A percentile compares a stretch with the other conserved stretches of the same genome.
Conservation (phyloP, 768 basidiomycete genomes). For the Mycena haematopus region DNA sequence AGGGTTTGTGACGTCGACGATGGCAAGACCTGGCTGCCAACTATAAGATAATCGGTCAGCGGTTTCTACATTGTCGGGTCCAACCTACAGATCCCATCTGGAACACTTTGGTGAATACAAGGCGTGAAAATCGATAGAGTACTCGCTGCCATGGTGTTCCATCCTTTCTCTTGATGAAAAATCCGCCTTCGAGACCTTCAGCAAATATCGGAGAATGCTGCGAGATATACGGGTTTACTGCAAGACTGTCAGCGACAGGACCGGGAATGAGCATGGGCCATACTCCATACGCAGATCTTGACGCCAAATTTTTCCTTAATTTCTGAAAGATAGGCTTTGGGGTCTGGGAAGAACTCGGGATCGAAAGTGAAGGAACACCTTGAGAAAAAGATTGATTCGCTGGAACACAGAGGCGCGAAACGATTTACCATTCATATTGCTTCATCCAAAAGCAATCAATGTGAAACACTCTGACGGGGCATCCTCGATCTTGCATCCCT, state of each 20-base stretch:
- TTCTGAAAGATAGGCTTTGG: constrained; percentile 64
- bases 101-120: constrained; percentile 2
- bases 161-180: constrained; percentile 72
- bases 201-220: constrained; percentile 72
- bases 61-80: neutral
- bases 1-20: constrained; percentile 68
- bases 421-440: constrained; percentile 64
- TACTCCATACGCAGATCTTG: constrained; percentile 78
- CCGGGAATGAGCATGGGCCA: constrained; percentile 24
- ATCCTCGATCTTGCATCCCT: constrained; percentile 70
- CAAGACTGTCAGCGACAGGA: neutral
- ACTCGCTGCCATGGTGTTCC: constrained; percentile 73
- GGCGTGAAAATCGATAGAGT: constrained; percentile 18
- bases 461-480: constrained; percentile 75
- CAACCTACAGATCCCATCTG: constrained; percentile 54
- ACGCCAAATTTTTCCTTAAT: constrained; percentile 69
- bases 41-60: constrained; percentile 5
- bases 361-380: constrained; percentile 83
- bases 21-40: constrained; percentile 69
- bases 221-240: constrained; percentile 80
- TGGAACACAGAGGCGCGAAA: neutral
- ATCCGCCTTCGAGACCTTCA: constrained; percentile 70
- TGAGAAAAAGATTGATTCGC: constrained; percentile 31
- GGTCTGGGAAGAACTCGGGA: constrained; percentile 77
- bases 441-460: constrained; percentile 83